Evolutionary conservation across 495 filamentous ascomycete species (phyloP), one percentile per base, ranked within the genome.

Genomic region (Penicillium paxilli): DNA sequence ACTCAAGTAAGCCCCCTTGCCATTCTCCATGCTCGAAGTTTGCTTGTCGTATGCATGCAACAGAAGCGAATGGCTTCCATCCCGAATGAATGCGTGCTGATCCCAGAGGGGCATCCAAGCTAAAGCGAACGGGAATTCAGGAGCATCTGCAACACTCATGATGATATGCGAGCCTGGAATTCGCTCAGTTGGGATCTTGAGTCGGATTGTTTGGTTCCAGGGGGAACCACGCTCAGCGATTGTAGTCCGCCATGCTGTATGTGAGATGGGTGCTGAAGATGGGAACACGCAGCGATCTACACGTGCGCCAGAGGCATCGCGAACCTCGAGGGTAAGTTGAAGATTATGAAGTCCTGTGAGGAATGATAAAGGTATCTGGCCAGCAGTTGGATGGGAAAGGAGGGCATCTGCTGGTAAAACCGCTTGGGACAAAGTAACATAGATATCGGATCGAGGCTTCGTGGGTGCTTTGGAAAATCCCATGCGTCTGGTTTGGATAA

Each of bases 31-130:
- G 30, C 65, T 75, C 1, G 82, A 82, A 2, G 93, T 96, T 57
- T 85, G 80, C 63, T 97, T 96, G 61, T 98, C 94, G 59, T 96
- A 87, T 48, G 86, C 85, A 70, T 99, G 95, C 16, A 99, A 72
- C 6, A 95, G 62, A 24, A 98, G 72, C 4, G 82, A 83, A 69
- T 98, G 95, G 37, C 82, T 71, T 0, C 92, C 94, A 65, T 99
- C 92, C 47, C 86, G 81, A 40, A 96, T 82, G 64, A 99, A 98
- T 3, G 95, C 93, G 48, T 92, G 87, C 6, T 90, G 83, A 28
- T 91, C 87, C 95, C 95, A 98, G 0, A 99, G 76, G 1, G 95
- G 94, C 80, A 99, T 86, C 82, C 92, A 93, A 11, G 87, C 87
- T 30, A 96, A 79, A 14, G 94, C 92, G 63, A 97, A 96, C 0